Base-by-base conservation (phyloP, 768 basidiomycete genomes). In the Trametes gibbosa region DNA sequence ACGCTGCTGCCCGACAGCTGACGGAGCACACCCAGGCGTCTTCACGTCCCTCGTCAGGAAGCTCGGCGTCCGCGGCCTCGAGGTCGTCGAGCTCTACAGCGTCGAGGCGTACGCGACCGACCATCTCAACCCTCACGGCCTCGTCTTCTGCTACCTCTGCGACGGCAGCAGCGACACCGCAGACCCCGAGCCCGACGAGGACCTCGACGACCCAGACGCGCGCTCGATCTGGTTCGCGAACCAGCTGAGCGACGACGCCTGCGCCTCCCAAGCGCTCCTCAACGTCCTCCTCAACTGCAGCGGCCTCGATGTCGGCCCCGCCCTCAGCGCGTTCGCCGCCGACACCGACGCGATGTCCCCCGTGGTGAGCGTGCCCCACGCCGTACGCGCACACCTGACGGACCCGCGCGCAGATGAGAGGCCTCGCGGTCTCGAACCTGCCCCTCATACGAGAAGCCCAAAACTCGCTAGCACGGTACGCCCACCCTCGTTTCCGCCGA, bases 211-310 rank as follows among this genome's bases (percentile, higher is more conserved):
- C 66, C 78, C 83, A 2, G 79, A 81, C 10, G 79, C 84, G 2
- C 79, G 81, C 58, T 74, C 70, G 25, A 79, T 87, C 9, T 87
- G 85, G 85, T 87, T 85, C 62, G 84, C 85, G 10, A 84, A 86
- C 69, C 85, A 87, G 68, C 76, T 87, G 24, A 83, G 79, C 69
- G 79, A 83, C 63, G 84, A 87, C 64, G 83, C 85, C 4, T 87
- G 85, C 66, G 84, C 84, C 8, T 83, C 84, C 0, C 81, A 80
- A 63, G 84, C 84, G 0, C 76, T 87, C 10, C 71, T 87, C 6
- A 87, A 86, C 63, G 80, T 86, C 17, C 65, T 83, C 8, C 66
- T 86, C 29, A 87, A 87, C 66, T 81, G 82, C 55, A 79, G 80
- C 0, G 70, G 73, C 25, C 69, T 85, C 19, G 74, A 82, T 16